Evolutionary conservation across 176 grass and related monocot genomes (phyloP), one percentile per base, ranked within the genome.

Genomic region (Zea mays): DNA sequence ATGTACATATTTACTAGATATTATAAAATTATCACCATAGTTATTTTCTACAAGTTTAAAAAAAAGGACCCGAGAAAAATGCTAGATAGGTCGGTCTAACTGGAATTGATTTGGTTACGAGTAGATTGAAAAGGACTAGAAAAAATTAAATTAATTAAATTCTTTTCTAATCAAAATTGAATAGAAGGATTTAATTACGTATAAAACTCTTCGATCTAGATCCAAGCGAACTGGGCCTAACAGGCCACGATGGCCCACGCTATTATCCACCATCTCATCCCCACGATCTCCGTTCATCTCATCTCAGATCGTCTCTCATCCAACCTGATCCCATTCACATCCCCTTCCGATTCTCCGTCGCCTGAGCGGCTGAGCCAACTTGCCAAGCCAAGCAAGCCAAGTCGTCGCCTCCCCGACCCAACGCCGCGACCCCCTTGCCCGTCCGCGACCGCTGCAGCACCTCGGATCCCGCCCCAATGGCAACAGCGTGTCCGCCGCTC

Each of bases 401-500:
- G 86, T 79, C 81, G 69, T 79, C 81, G 62, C 61, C 17, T 57
- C 54, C 51, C 11, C 47, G 37, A 44, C 77, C 48, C 76, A 15
- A 37, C 76, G 57, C 47, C 47, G 13, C 62, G 34, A 3, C 10
- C 62, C 41, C 10, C 5, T 34, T 13, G 11, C 56, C 44, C 21
- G 45, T 6, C 60, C 58, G 43, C 79, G 71, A 15, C 14, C 72
- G 46, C 73, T 21, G 71, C 15, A 6, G 34, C 55, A 33, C 47
- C 33, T 78, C 42, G 73, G 55, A 39, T 27, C 64, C 52, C 36
- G 15, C 16, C 44, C 27, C 39, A 73, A 90, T 89, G 88, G 86
- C 86, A 75, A 92, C 87, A 10, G 88, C 90, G 35, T 91, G 81
- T 60, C 85, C 79, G 76, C 88, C 91, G 35, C 62, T 97, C 66